phyloP scores from a whole-genome alignment of 1,284 basidiomycete genomes.

The Ganoderma meredithae region DNA sequence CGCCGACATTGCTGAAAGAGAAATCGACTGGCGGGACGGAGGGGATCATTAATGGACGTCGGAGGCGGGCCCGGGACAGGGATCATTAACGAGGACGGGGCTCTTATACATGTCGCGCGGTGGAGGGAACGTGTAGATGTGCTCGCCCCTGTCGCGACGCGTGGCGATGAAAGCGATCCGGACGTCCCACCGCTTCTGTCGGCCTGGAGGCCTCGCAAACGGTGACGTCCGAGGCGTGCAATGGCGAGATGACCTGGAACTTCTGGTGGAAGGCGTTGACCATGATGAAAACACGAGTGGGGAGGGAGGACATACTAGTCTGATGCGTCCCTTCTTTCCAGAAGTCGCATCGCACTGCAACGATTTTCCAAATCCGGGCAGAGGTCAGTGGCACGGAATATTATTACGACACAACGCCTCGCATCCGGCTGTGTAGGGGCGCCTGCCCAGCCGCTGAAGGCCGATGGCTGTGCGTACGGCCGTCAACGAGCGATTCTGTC shows the following conservation, averaged over 20 bases:
- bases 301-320: conserved; percentile 21
- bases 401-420: conserved; percentile 18
- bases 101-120: conserved; percentile 22
- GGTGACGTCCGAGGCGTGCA: conserved; percentile 20
- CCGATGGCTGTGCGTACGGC: conserved; percentile 22
- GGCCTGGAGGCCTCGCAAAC: conserved; percentile 15
- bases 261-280: conserved; percentile 27
- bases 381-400: neutral
- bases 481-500: conserved; percentile 14
- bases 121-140: conserved; percentile 26
- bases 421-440: conserved; percentile 22
- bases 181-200: conserved; percentile 31
- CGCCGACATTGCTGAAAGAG: conserved; percentile 11
- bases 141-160: conserved; percentile 13
- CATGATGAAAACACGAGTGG: conserved; percentile 35
- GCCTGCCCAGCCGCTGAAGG: conserved; percentile 8
- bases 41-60: conserved; percentile 17
- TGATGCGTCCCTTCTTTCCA: conserved; percentile 19
- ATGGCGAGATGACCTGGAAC: conserved; percentile 18
- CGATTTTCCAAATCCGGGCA: conserved; percentile 8
- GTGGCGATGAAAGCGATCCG: conserved; percentile 28
- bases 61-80: conserved; percentile 2
- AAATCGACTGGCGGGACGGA: conserved; percentile 13
- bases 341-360: conserved; percentile 25
- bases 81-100: conserved; percentile 1